Conservation (phyloP, 2,329 filamentous ascomycete species). For the Paraphoma sp. region DNA sequence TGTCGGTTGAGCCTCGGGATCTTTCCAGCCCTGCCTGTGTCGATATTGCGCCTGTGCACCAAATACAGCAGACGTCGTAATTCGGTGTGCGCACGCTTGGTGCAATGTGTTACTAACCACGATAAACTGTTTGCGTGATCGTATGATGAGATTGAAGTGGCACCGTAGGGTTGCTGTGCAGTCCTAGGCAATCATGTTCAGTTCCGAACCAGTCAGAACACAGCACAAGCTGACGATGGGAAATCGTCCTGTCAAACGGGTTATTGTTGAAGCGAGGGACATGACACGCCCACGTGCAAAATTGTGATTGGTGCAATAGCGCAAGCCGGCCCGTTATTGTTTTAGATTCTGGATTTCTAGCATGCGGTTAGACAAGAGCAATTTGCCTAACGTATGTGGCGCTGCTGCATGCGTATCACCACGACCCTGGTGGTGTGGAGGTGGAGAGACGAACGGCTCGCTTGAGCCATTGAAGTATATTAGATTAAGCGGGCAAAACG, state of each 20-base stretch:
- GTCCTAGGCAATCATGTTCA: neutral
- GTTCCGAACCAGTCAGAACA: neutral
- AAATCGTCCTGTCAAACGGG: slow-evolving; percentile 4
- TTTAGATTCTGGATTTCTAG: neutral
- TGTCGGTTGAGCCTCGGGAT: slow-evolving; percentile 17
- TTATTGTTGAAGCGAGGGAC: neutral
- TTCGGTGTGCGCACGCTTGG: slow-evolving; percentile 2
- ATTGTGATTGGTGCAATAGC: slow-evolving; percentile 10
- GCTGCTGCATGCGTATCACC: neutral
- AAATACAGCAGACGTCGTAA: slow-evolving; percentile 4
- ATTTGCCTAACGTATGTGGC: slow-evolving; percentile 2
- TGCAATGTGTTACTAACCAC: neutral
- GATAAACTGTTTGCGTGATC: neutral
- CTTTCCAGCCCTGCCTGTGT: slow-evolving; percentile 13
- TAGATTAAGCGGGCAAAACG: slow-evolving; percentile 8
- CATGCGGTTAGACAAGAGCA: slow-evolving; percentile 7
- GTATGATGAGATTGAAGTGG: neutral
- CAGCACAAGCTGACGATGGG: neutral
- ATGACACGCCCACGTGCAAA: slow-evolving; percentile 8
- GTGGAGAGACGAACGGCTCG: slow-evolving; percentile 6
- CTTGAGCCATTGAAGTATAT: slow-evolving; percentile 5
- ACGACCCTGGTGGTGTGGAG: neutral
- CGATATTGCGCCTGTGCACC: slow-evolving; percentile 12
- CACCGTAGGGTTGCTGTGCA: neutral
- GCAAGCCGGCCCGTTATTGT: slow-evolving; percentile 3